A percentile compares a stretch with the other conserved stretches of the same genome.
phyloP scores from a whole-genome alignment of 1,284 basidiomycete genomes.

The Pyrrhoderma lamaoense region DNA sequence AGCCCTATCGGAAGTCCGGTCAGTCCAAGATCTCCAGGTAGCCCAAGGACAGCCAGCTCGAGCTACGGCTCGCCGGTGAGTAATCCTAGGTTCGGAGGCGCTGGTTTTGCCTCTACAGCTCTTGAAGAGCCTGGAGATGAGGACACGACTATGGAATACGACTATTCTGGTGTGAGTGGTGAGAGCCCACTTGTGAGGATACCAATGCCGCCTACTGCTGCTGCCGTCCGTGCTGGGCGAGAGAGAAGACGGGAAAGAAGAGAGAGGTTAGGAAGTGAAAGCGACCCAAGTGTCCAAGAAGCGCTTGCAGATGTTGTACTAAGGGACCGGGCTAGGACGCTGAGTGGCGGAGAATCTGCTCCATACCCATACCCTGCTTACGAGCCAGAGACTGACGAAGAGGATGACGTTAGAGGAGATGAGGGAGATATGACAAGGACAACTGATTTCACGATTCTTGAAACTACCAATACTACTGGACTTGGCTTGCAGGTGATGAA shows the following conservation, averaged over 20 bases:
- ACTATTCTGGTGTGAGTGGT: too few relatives aligned
- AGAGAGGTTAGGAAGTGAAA: too few relatives aligned
- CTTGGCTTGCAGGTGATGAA: slow-evolving; percentile 23
- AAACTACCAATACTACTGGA: too few relatives aligned
- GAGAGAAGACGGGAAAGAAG: too few relatives aligned
- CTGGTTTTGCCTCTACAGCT: too few relatives aligned
- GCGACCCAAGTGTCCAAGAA: too few relatives aligned
- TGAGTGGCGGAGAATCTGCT: slow-evolving; percentile 3
- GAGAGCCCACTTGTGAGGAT: too few relatives aligned
- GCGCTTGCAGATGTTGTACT: not conserved
- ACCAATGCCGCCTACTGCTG: slow-evolving; percentile 68
- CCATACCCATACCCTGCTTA: slow-evolving; percentile 22
- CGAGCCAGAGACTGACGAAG: slow-evolving; percentile 28
- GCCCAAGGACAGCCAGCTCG: slow-evolving; percentile 8
- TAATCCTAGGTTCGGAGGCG: slow-evolving; percentile 28
- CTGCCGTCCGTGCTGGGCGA: too few relatives aligned
- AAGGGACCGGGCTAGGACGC: slow-evolving; percentile 16
- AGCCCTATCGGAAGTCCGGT: too few relatives aligned
- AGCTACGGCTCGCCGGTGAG: slow-evolving; percentile 24
- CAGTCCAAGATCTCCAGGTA: slow-evolving; percentile 21
- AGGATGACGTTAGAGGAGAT: slow-evolving; percentile 32
- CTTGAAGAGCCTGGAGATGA: too few relatives aligned
- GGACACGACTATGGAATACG: too few relatives aligned
- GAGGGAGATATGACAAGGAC: slow-evolving; percentile 28
- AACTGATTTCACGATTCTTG: slow-evolving; percentile 32